Percentiles rank a stretch among this genome's conserved stretches.
These are phyloP conservation scores for Noccaea caerulescens DNA, from an alignment of 345 rosid species.

Conservation along the genomic window DNA sequence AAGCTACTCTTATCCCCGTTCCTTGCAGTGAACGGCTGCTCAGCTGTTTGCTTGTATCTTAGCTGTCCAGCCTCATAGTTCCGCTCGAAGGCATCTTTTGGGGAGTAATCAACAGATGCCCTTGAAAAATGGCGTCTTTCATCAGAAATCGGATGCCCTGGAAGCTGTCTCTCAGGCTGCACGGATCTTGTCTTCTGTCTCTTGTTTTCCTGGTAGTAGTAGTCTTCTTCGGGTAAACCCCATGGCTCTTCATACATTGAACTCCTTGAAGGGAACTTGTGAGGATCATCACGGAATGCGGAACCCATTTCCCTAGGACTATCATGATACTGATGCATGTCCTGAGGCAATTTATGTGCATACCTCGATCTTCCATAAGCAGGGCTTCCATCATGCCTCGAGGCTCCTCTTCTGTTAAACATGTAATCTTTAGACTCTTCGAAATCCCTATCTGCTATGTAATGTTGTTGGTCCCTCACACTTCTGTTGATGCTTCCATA, in stretches of 20 bases:
- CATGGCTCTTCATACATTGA: constrained; percentile 67
- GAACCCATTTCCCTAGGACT: constrained; percentile 67
- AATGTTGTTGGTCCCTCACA: constrained; percentile 50
- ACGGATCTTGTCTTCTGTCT: constrained; percentile 64
- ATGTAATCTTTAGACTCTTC: constrained; percentile 58
- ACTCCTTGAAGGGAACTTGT: constrained; percentile 49
- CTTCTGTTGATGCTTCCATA: constrained; percentile 44
- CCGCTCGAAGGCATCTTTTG: constrained; percentile 52
- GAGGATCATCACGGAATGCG: constrained; percentile 53
- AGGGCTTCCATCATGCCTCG: constrained; percentile 53
- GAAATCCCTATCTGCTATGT: constrained; percentile 47
- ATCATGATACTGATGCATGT: constrained; percentile 54
- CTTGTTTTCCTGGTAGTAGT: constrained; percentile 63
- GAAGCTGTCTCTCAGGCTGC: constrained; percentile 69
- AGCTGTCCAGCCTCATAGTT: constrained; percentile 49
- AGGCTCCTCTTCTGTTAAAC: constrained; percentile 53
- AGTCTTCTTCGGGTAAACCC: constrained; percentile 74
- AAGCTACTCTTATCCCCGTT: constrained; percentile 54
- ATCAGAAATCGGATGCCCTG: constrained; percentile 67
- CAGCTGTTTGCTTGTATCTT: constrained; percentile 56
- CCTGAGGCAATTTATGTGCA: constrained; percentile 47
- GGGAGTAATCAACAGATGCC: constrained; percentile 58
- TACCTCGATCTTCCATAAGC: constrained; percentile 51
- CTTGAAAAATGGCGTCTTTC: constrained; percentile 57
- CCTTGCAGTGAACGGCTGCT: constrained; percentile 47